Percentiles rank a stretch among this genome's conserved stretches.
These are phyloP conservation scores for Hypsizygus marmoreus DNA, from an alignment of 768 basidiomycete genomes.

Conservation along the genomic window DNA sequence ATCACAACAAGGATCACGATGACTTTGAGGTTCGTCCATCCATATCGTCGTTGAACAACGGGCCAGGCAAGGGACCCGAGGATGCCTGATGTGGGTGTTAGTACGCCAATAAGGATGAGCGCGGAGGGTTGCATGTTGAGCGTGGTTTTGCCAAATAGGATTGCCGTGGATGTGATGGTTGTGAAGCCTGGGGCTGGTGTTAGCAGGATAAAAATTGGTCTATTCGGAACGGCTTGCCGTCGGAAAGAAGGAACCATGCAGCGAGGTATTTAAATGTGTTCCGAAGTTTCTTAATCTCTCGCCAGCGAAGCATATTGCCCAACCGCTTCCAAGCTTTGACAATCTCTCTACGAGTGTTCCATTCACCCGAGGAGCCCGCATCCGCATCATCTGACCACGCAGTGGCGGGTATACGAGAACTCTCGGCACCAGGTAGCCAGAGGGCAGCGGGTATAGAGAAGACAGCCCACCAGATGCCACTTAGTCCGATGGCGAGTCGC, in stretches of 20 bases:
- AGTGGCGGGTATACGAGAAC: constrained; percentile 4
- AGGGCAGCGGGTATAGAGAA: constrained; percentile 79
- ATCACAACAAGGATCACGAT: constrained; percentile 68
- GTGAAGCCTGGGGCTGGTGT: constrained; percentile 82
- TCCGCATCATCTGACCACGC: constrained; percentile 19
- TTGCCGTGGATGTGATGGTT: constrained; percentile 88
- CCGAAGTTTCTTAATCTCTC: constrained; percentile 69
- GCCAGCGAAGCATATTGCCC: constrained; percentile 70
- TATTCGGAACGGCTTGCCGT: too few species aligned
- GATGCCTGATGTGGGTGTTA: constrained; percentile 80
- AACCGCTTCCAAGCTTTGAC: constrained; percentile 74
- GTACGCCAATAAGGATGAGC: constrained; percentile 76
- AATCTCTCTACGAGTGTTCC: constrained; percentile 56
- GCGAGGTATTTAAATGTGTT: constrained; percentile 89
- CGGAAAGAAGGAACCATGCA: constrained; percentile 94
- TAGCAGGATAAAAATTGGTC: too few species aligned
- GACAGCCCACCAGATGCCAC: constrained; percentile 86
- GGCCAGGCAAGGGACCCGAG: constrained; percentile 86
- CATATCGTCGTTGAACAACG: constrained; percentile 59
- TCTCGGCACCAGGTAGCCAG: constrained; percentile 59
- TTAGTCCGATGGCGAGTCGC: constrained; percentile 80
- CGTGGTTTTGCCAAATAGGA: constrained; percentile 90
- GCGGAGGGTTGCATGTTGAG: constrained; percentile 78
- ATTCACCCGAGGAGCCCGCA: constrained; percentile 28
- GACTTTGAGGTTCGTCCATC: constrained; percentile 68